A percentile compares a stretch with the other conserved stretches of the same genome.
These are phyloP conservation scores for Podospora tetraspora DNA, from an alignment of 495 filamentous ascomycete genomes.

Conservation along the genomic window DNA sequence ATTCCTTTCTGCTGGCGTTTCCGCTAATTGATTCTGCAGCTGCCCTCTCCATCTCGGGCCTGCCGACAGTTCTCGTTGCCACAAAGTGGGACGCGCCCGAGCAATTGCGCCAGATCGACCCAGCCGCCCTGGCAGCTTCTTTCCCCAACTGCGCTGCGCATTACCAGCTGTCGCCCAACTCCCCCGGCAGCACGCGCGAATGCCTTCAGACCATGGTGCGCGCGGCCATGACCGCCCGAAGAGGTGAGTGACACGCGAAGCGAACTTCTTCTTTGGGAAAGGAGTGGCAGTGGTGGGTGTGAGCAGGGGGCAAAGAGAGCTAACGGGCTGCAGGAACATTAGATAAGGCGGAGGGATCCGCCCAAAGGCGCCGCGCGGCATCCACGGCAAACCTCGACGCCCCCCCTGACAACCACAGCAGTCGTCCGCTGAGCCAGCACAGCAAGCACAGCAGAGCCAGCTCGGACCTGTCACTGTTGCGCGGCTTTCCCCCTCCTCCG, in stretches of 20 bases:
- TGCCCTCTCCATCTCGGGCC: constrained; percentile 56
- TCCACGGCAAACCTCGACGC: constrained; percentile 51
- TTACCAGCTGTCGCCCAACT: constrained; percentile 64
- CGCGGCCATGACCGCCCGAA: constrained; percentile 56
- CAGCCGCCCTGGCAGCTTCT: constrained; percentile 54
- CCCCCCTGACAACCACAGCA: constrained; percentile 36
- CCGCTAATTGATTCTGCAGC: constrained; percentile 44
- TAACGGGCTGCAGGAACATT: constrained; percentile 17
- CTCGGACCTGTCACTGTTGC: constrained; percentile 55
- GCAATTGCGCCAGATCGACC: constrained; percentile 53
- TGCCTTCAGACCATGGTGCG: constrained; percentile 73
- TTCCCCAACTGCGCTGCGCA: constrained; percentile 59
- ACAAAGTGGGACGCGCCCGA: constrained; percentile 76
- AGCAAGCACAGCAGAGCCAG: constrained; percentile 59
- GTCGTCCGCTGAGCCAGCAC: constrained; percentile 47
- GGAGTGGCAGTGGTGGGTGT: not conserved
- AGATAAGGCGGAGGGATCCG: constrained; percentile 27
- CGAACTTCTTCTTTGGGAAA: not conserved
- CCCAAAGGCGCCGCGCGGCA: constrained; percentile 39
- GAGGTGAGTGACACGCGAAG: constrained; percentile 49
- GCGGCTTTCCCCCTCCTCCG: constrained; percentile 33
- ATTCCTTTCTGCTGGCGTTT: constrained; percentile 5
- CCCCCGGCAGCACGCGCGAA: constrained; percentile 68
- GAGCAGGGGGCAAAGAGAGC: constrained; percentile 16
- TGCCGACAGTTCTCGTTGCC: constrained; percentile 73